Conservation (phyloP, 345 rosid species). For the Jatropha curcas region DNA sequence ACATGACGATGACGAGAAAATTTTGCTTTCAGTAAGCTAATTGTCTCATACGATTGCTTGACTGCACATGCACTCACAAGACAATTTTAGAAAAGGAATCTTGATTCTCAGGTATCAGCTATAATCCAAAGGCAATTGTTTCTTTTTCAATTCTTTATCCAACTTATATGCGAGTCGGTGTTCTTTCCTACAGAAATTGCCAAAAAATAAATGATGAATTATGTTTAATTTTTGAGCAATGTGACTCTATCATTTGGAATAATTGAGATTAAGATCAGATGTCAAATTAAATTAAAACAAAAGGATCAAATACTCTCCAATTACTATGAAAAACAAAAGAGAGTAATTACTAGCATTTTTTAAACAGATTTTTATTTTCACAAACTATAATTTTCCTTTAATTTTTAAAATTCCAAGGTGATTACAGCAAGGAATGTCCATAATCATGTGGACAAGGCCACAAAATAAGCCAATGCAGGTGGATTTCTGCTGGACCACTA, state of each 20-base stretch:
- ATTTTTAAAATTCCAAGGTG: not conserved
- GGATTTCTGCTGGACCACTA: not conserved
- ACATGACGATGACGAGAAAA: not conserved
- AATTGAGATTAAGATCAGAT: too few species aligned
- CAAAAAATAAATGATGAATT: too few species aligned
- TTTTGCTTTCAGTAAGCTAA: not conserved
- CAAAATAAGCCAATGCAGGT: slow-evolving; percentile 8
- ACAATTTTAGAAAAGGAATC: not conserved
- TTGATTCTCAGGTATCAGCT: not conserved
- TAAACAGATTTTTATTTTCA: too few species aligned
- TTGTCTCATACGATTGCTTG: not conserved
- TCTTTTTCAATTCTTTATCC: not conserved
- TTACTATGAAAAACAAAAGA: too few species aligned
- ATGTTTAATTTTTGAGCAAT: too few species aligned
- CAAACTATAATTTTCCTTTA: too few species aligned
- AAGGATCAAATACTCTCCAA: too few species aligned
- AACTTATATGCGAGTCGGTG: not conserved
- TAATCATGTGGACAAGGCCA: not conserved
- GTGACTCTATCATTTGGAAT: too few species aligned
- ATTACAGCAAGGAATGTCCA: slow-evolving; percentile 11
- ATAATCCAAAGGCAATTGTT: not conserved
- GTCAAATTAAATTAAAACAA: too few species aligned
- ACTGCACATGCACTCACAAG: not conserved
- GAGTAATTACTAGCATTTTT: too few species aligned
- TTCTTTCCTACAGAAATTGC: not conserved